Percentiles rank a stretch among this genome's conserved stretches.
These are phyloP conservation scores for Pichia terricola DNA, from an alignment of 1,139 yeast species.

Conservation along the genomic window DNA sequence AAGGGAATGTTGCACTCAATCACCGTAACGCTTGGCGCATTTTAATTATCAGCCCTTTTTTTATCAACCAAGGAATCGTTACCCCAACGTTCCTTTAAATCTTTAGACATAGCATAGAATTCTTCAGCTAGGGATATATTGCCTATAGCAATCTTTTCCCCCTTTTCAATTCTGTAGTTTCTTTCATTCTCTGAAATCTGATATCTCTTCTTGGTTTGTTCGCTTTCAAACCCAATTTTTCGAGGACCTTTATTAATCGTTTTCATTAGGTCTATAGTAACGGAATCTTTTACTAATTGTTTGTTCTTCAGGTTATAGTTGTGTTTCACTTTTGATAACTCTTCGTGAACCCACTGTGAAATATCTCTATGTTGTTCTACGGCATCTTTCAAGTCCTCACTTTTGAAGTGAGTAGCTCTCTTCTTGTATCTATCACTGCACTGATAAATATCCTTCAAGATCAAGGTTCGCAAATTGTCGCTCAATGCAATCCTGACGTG, in stretches of 20 bases:
- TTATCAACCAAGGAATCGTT: no score
- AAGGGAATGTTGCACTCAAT: no score
- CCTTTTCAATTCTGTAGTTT: constrained; percentile 3
- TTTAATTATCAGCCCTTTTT: no score
- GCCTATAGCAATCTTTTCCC: constrained; percentile 9
- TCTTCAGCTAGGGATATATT: constrained; percentile 6
- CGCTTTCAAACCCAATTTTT: constrained; percentile 9
- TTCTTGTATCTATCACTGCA: constrained; percentile 14
- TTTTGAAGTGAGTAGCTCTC: constrained; percentile 8
- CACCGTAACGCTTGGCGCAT: no score
- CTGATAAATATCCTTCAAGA: constrained; percentile 22
- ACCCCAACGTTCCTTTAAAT: background rate
- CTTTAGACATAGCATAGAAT: background rate
- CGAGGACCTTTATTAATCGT: constrained; percentile 12
- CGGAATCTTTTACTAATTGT: constrained; percentile 2
- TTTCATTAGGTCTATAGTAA: constrained; percentile 17
- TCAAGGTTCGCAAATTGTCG: constrained; percentile 11
- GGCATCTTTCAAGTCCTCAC: constrained; percentile 10
- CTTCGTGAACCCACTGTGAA: constrained; percentile 20
- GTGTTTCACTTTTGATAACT: constrained; percentile 15
- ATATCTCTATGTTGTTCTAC: constrained; percentile 9
- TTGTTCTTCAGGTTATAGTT: constrained; percentile 1
- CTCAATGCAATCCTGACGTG: constrained; percentile 17
- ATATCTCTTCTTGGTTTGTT: background rate
- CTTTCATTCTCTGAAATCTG: constrained; percentile 1